These are phyloP conservation scores for Rhytidhysteron rufulum DNA, from an alignment of 2,329 filamentous ascomycete genomes.

Conservation along the genomic window DNA sequence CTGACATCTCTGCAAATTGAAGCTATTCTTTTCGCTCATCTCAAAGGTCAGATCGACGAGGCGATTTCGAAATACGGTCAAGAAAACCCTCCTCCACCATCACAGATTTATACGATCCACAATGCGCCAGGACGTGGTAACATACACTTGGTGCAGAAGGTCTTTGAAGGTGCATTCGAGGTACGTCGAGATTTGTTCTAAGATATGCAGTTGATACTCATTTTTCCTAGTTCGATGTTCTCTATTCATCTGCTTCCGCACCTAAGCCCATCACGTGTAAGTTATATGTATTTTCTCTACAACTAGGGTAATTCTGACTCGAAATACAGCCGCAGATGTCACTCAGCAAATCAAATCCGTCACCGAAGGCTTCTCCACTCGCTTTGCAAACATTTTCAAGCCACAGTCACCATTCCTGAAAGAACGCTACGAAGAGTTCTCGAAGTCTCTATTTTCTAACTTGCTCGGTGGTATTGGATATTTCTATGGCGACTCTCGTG, in stretches of 20 bases:
- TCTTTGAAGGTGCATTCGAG: slow-evolving; percentile 83
- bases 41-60: slow-evolving; percentile 63
- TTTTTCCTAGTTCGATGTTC: slow-evolving; percentile 78
- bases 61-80: slow-evolving; percentile 56
- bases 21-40: slow-evolving; percentile 58
- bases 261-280: slow-evolving; percentile 49
- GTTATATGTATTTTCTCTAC: slow-evolving; percentile 8
- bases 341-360: slow-evolving; percentile 65
- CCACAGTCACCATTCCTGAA: slow-evolving; percentile 72
- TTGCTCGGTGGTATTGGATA: slow-evolving; percentile 91
- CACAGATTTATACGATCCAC: slow-evolving; percentile 75
- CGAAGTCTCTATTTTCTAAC: slow-evolving; percentile 89
- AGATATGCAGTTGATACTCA: too few relatives aligned
- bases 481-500: slow-evolving; percentile 83
- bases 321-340: slow-evolving; percentile 53
- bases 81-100: slow-evolving; percentile 69
- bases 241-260: slow-evolving; percentile 78
- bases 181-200: slow-evolving; percentile 22
- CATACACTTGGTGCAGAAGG: slow-evolving; percentile 83
- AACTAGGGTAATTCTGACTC: slow-evolving; percentile 10
- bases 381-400: slow-evolving; percentile 69
- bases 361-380: slow-evolving; percentile 66
- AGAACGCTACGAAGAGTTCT: slow-evolving; percentile 72
- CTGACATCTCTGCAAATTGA: slow-evolving; percentile 2
- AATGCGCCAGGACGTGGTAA: slow-evolving; percentile 71